Percentiles rank a stretch among this genome's conserved stretches.
These are phyloP conservation scores for Actinomortierella wolfii DNA, from an alignment of 371 early-diverging fungal genomes.

Conservation along the genomic window DNA sequence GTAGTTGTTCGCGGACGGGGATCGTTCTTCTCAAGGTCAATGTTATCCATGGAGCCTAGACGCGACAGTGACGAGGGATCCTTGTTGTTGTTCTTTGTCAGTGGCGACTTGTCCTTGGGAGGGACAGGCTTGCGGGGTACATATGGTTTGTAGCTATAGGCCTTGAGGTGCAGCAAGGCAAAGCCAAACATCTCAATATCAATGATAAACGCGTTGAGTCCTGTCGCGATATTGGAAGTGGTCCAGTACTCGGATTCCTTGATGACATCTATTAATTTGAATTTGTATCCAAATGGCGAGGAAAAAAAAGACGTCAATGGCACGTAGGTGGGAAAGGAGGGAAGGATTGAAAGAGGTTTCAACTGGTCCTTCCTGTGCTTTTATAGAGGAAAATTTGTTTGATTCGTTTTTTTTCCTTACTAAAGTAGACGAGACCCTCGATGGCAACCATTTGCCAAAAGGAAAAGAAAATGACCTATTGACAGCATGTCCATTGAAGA, in stretches of 20 bases:
- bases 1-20: no score
- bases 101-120: slow-evolving; percentile 5
- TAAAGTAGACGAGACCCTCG: slow-evolving; percentile 41
- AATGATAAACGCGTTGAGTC: slow-evolving; percentile 38
- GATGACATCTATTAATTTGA: slow-evolving; percentile 20
- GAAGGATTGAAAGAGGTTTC: no score
- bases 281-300: no score
- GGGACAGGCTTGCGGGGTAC: slow-evolving; percentile 37
- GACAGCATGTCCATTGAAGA: neutral
- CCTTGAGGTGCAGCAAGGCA: slow-evolving; percentile 38
- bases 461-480: slow-evolving; percentile 46
- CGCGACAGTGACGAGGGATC: neutral
- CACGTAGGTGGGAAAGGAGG: neutral
- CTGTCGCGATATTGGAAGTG: slow-evolving; percentile 35
- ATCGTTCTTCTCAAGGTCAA: no score
- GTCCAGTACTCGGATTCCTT: slow-evolving; percentile 41
- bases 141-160: slow-evolving; percentile 44
- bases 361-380: no score
- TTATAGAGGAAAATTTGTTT: no score
- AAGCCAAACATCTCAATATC: slow-evolving; percentile 45
- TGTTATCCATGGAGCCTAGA: no score
- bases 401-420: slow-evolving; percentile 22
- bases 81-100: neutral
- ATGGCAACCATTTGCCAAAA: slow-evolving; percentile 44
- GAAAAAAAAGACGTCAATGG: neutral